phyloP scores from a whole-genome alignment of 1,284 basidiomycete genomes.

The Trichosporon coremiiforme region DNA sequence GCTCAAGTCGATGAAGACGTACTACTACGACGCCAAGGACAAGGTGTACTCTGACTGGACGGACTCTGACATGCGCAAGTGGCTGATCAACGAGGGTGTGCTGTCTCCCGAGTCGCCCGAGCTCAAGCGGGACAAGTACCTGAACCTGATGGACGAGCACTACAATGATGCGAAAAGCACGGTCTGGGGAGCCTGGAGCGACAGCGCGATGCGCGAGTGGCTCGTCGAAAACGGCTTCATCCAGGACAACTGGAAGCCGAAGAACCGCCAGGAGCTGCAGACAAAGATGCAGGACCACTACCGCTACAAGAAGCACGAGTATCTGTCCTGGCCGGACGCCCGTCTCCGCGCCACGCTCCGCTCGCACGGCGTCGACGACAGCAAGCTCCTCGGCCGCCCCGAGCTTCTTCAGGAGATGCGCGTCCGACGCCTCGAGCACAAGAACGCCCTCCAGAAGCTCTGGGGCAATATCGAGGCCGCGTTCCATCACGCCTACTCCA shows the following conservation, averaged over 20 bases:
- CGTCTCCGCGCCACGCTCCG: constrained; percentile 79
- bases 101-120: constrained; percentile 24
- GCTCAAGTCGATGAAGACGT: constrained; percentile 69
- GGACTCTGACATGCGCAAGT: constrained; percentile 53
- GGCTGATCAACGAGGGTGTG: constrained; percentile 58
- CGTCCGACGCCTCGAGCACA: constrained; percentile 71
- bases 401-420: constrained; percentile 71
- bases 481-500: constrained; percentile 66
- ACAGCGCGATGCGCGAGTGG: constrained; percentile 74
- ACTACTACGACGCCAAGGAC: constrained; percentile 69
- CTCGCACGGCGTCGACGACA: constrained; percentile 70
- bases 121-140: constrained; percentile 65
- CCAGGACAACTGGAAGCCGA: constrained; percentile 64
- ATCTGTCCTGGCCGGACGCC: constrained; percentile 86
- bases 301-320: constrained; percentile 60
- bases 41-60: constrained; percentile 72
- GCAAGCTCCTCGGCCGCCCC: constrained; percentile 64
- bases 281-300: constrained; percentile 52
- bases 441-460: constrained; percentile 63
- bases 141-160: constrained; percentile 73
- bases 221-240: constrained; percentile 74
- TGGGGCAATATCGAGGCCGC: constrained; percentile 65
- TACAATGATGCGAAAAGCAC: constrained; percentile 71
- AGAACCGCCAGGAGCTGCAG: constrained; percentile 66
- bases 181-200: constrained; percentile 72